A percentile compares a stretch with the other conserved stretches of the same genome.
Evolutionary conservation across 768 basidiomycete genomes (phyloP).

Genomic region (Boletus reticuloceps): DNA sequence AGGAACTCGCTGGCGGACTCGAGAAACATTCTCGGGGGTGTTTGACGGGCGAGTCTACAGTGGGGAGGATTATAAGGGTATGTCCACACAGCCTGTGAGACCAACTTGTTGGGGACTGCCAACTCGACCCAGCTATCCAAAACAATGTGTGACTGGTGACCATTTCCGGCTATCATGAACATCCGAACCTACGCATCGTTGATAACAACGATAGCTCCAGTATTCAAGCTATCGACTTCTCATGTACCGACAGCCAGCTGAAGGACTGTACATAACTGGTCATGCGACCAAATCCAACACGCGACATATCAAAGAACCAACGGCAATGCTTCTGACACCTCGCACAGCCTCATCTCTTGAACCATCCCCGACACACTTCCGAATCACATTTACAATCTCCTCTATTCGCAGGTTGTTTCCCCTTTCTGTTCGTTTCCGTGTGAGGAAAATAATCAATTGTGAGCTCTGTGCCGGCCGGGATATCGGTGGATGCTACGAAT

Average conservation of each 20-base stretch:
- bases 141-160: no score
- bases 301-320: no score
- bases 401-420: conserved; percentile 26
- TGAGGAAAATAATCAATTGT: conserved; percentile 65
- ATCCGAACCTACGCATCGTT: no score
- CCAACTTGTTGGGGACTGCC: no score
- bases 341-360: conserved; percentile 11
- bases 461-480: conserved; percentile 53
- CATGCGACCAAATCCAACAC: no score
- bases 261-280: no score
- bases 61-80: conserved; percentile 17
- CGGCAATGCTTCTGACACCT: no score
- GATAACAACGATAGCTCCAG: no score
- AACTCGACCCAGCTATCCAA: no score
- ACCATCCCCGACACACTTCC: conserved; percentile 38
- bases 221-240: no score
- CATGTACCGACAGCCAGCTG: no score
- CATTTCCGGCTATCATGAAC: no score
- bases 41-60: not conserved
- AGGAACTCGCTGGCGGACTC: conserved; percentile 54
- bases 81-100: not conserved
- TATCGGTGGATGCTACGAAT: conserved; percentile 49
- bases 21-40: conserved; percentile 14
- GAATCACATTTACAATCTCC: conserved; percentile 39
- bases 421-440: conserved; percentile 24